Base-by-base conservation (phyloP, 208 protist species). In the Leishmania arabica region DNA sequence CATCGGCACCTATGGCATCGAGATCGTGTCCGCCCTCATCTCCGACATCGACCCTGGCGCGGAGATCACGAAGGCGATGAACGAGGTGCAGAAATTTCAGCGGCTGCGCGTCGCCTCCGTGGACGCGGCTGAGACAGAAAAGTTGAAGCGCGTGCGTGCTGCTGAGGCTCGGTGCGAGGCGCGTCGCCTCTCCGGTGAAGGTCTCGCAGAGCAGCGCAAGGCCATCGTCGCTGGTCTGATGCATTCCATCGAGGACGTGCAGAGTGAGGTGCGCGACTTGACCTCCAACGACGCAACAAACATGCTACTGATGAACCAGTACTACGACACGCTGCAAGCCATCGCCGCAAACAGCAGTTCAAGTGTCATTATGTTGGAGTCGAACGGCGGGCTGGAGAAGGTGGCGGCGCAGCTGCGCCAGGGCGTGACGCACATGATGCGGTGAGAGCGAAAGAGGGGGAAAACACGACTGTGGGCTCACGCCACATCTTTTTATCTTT, bases 251-350 rank as follows among this genome's bases (percentile, higher is more conserved):
- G 86, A 88, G 19, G 75, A 83, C 19, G 79, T 95, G 27, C 85
- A 82, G 31, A 77, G 78, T 9, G 87, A 92, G 51, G 89, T 95
- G 60, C 89, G 66, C 21, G 87, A 80, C 31, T 68, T 95, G 3
- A 88, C 72, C 49, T 71, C 82, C 24, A 83, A 86, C 9, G 91
- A 95, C 62, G 91, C 91, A 53, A 89, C 92, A 56, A 92, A 92
- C 54, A 86, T 96, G 88, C 83, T 95, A 19, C 60, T 95, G 31
- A 88, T 96, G 87, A 95, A 92, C 79, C 89, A 95, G 86, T 96
- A 96, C 91, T 95, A 92, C 82, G 91, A 95, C 81, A 95, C 90
- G 8, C 74, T 95, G 75, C 84, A 92, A 81, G 81, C 80, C 13
- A 87, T 96, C 49, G 86, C 88, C 47, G 74, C 60, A 5, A 82